Percentiles rank a stretch among this genome's conserved stretches.
These are phyloP conservation scores for Lodderomyces orthopsilosis DNA, from an alignment of 1,139 yeast species.

Conservation along the genomic window DNA sequence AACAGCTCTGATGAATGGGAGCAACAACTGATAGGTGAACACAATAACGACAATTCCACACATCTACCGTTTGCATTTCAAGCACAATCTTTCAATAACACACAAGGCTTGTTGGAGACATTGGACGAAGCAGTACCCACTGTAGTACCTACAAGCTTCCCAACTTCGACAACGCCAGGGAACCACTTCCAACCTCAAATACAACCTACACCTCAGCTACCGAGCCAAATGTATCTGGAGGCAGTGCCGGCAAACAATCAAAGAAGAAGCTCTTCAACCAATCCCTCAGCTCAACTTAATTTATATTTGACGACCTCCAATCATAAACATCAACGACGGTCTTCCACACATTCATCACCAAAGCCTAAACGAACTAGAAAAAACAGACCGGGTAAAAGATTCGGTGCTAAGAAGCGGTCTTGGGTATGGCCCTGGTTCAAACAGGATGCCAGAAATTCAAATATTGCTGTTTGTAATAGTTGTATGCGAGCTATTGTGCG, in stretches of 20 bases:
- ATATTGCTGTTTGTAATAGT: constrained; percentile 52
- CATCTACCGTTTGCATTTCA: not conserved
- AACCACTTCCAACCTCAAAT: constrained; percentile 1
- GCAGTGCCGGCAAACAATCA: not conserved
- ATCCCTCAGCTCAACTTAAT: constrained; percentile 3
- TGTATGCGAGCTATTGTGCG: constrained; percentile 51
- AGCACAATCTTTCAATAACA: not conserved
- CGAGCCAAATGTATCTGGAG: not conserved
- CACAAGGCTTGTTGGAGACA: not conserved
- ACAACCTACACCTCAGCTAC: constrained; percentile 11
- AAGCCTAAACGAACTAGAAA: constrained; percentile 24
- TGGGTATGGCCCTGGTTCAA: constrained; percentile 66
- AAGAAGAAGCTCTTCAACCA: not conserved
- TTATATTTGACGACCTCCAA: not conserved
- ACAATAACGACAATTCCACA: not conserved
- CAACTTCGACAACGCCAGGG: not conserved
- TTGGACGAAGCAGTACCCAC: not conserved
- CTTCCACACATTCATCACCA: not conserved
- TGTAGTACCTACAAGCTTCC: not conserved
- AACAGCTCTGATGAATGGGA: not conserved
- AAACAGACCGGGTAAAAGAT: constrained; percentile 50
- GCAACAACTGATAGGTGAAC: not conserved
- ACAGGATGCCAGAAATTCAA: constrained; percentile 48
- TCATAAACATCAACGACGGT: constrained; percentile 4
- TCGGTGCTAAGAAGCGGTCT: constrained; percentile 57